Evolutionary conservation across 2,329 filamentous ascomycete species (phyloP).

Genomic region (Beauveria scarabaeidicola): DNA sequence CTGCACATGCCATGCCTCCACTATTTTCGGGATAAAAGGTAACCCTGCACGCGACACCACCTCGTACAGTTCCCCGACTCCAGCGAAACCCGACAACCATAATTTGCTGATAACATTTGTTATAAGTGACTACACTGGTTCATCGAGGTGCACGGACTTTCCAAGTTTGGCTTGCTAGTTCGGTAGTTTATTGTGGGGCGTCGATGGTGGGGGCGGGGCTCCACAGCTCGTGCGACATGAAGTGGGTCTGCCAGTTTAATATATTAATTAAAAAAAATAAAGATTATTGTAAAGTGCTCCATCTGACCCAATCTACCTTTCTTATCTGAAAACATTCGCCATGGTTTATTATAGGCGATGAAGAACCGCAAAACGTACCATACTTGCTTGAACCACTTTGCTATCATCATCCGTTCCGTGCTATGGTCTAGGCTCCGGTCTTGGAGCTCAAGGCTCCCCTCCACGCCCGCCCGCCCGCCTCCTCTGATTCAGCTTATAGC

Average conservation of each 20-base stretch:
- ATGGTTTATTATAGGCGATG: not conserved
- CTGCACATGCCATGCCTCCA: not conserved
- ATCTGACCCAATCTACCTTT: not conserved
- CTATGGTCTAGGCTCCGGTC: not conserved
- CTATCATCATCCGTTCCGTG: too few relatives aligned
- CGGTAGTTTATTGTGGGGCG: not conserved
- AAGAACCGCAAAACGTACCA: not conserved
- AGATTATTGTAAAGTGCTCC: not conserved
- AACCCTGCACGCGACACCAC: not conserved
- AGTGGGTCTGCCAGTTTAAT: not conserved
- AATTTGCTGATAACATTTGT: too few relatives aligned
- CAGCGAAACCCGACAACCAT: too few relatives aligned
- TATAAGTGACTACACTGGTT: not conserved
- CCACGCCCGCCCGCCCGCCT: not conserved
- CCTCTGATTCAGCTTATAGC: constrained; percentile 7
- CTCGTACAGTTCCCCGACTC: not conserved
- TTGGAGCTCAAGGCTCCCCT: not conserved
- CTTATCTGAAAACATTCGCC: not conserved
- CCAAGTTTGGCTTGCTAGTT: not conserved
- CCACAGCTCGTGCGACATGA: not conserved
- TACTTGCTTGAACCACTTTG: too few relatives aligned
- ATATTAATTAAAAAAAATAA: not conserved
- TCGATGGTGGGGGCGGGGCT: not conserved
- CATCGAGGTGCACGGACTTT: not conserved
- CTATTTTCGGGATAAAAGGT: not conserved